A percentile compares a stretch with the other conserved stretches of the same genome.
These are phyloP conservation scores for Fomitopsis betulina DNA, from an alignment of 1,284 basidiomycete genomes.

Conservation along the genomic window DNA sequence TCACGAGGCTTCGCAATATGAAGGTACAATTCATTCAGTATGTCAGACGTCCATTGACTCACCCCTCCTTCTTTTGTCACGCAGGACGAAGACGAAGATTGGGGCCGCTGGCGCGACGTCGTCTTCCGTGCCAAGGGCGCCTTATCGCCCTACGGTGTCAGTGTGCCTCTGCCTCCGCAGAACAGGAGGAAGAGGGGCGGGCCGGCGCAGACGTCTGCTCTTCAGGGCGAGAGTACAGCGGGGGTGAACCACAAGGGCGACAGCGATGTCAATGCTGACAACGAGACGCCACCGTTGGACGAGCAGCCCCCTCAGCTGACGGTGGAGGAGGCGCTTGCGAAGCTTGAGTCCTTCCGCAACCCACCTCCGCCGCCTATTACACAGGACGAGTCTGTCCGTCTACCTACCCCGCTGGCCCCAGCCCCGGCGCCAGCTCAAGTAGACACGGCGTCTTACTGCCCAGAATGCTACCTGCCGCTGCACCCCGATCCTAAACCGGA, in stretches of 20 bases:
- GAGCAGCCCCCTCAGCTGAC: slow-evolving; percentile 34
- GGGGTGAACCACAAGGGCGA: background rate
- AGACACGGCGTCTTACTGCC: slow-evolving; percentile 50
- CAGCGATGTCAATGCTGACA: background rate
- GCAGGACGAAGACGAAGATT: slow-evolving; percentile 88
- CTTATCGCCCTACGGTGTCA: slow-evolving; percentile 43
- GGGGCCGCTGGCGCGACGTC: slow-evolving; percentile 85
- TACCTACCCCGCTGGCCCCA: slow-evolving; percentile 3
- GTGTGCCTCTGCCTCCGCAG: slow-evolving; percentile 50
- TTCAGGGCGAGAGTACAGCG: background rate
- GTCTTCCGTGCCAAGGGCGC: slow-evolving; percentile 70
- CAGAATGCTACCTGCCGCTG: slow-evolving; percentile 85
- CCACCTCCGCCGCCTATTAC: slow-evolving; percentile 1
- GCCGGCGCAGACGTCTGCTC: background rate
- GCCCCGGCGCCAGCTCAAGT: background rate
- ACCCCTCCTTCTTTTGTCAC: slow-evolving; percentile 3
- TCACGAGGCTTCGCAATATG: slow-evolving; percentile 80
- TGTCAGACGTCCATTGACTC: slow-evolving; percentile 6
- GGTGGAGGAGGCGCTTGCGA: slow-evolving; percentile 39
- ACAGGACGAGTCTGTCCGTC: background rate
- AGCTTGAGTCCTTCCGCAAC: slow-evolving; percentile 23
- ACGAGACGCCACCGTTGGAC: background rate
- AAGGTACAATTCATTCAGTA: slow-evolving; percentile 45
- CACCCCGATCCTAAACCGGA: slow-evolving; percentile 90
- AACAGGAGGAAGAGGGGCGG: slow-evolving; percentile 55